Conservation (phyloP, 2,329 filamentous ascomycete genomes). For the Calycina marina region DNA sequence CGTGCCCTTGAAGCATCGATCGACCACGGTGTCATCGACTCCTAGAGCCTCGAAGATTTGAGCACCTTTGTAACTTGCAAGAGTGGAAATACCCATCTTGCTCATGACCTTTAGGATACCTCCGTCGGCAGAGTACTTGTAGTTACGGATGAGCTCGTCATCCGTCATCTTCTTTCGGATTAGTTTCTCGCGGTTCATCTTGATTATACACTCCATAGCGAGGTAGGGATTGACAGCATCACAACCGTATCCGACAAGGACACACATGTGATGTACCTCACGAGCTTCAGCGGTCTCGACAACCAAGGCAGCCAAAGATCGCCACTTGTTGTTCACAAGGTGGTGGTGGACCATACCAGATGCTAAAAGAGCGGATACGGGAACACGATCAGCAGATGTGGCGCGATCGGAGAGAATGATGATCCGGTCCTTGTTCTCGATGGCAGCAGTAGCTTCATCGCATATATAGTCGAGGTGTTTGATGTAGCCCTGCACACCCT, state of each 20-base stretch:
- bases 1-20: constrained; percentile 88
- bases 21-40: constrained; percentile 81
- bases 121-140: constrained; percentile 91
- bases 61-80: constrained; percentile 93
- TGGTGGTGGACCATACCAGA: constrained; percentile 94
- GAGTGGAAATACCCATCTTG: constrained; percentile 97
- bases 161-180: constrained; percentile 81
- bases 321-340: constrained; percentile 89
- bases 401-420: constrained; percentile 83
- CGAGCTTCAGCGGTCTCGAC: constrained; percentile 90
- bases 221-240: constrained; percentile 93
- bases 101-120: constrained; percentile 98
- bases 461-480: constrained; percentile 81
- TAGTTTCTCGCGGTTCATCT: constrained; percentile 85
- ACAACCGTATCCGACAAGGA: constrained; percentile 88
- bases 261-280: constrained; percentile 97
- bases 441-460: constrained; percentile 67
- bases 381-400: constrained; percentile 65
- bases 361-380: constrained; percentile 75
- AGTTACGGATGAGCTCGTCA: constrained; percentile 79
- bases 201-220: constrained; percentile 89
- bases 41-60: constrained; percentile 96
- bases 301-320: constrained; percentile 72
- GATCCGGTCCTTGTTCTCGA: constrained; percentile 70
- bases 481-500: constrained; percentile 73